Base-by-base conservation (phyloP, 306 rosid species). In the Rubus parviflorus region DNA sequence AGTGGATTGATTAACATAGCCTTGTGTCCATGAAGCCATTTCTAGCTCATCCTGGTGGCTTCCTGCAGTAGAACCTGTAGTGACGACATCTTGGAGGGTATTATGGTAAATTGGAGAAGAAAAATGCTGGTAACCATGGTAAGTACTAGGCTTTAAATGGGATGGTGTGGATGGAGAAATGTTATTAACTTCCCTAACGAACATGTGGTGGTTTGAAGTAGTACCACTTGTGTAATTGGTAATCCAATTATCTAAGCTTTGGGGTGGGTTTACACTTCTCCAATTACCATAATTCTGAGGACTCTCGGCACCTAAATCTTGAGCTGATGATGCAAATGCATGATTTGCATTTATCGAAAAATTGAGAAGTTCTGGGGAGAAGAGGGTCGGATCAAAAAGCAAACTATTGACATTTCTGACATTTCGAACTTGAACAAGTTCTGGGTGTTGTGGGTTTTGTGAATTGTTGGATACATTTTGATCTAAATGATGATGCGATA, bases 341-440 rank as follows among this genome's bases (percentile, higher is more conserved):
- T 81, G 80, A 7, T 67, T 80, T 23, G 81, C 70, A 47, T 87
- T 62, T 7, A 83, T 53, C 0, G 87, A 84, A 43, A 83, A 86
- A 81, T 81, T 80, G 40, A 76, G 66, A 73, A 85, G 81, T 74
- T 89, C 90, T 8, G 92, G 68, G 37, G 93, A 78, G 13, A 79
- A 80, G 42, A 70, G 47, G n/a, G 72, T 52, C 4, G 75, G 78
- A 64, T 92, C 95, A 54, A 86, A 88, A 56, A 87, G 93, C 80
- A 87, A 75, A 83, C 77, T 81, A 0, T 47, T 75, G 41, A 88
- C 84, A 48, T 84, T 89, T 75, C 92, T 84, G 20, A 82, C 85
- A 79, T 63, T 86, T 20, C 91, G 90, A 51, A 86, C 89, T 49
- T 88, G 86, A 81, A 83, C 81, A 43, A 87, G 77, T 74, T 86